Percentiles rank a stretch among this genome's conserved stretches.
phyloP scores from a whole-genome alignment of 257 asterid species.

The Solanum megistacrolobum region DNA sequence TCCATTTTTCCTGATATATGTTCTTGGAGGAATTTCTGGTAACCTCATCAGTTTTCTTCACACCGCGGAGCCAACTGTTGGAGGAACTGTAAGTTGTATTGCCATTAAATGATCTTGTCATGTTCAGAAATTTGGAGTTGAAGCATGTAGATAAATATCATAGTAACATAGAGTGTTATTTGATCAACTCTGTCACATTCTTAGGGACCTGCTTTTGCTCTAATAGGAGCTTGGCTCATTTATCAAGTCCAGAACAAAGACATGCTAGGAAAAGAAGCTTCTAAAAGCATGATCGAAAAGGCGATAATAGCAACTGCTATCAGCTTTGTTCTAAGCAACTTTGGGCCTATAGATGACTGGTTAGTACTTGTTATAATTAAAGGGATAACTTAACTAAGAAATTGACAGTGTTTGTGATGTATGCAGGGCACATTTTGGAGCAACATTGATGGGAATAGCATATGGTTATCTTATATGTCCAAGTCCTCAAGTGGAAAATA shows the following conservation, averaged over 20 bases:
- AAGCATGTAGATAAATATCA: neutral
- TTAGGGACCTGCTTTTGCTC: slow-evolving; percentile 72
- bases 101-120: neutral
- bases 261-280: slow-evolving; percentile 24
- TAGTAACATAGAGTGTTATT: neutral
- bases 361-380: slow-evolving; percentile 1
- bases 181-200: slow-evolving; percentile 3
- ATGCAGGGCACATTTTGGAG: slow-evolving; percentile 68
- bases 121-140: neutral
- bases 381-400: too few relatives aligned
- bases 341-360: slow-evolving; percentile 80
- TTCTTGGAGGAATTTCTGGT: slow-evolving; percentile 78
- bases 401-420: neutral
- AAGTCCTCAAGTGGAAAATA: slow-evolving; percentile 39
- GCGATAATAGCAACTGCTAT: slow-evolving; percentile 49
- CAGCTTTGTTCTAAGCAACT: slow-evolving; percentile 50
- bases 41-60: slow-evolving; percentile 73
- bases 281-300: slow-evolving; percentile 37
- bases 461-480: slow-evolving; percentile 58
- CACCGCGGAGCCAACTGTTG: slow-evolving; percentile 66
- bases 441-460: slow-evolving; percentile 49
- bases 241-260: slow-evolving; percentile 57
- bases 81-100: slow-evolving; percentile 56
- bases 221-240: slow-evolving; percentile 77
- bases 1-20: slow-evolving; percentile 53